Conservation (phyloP, 371 early-diverging fungal genomes). For the Cokeromyces recurvatus region DNA sequence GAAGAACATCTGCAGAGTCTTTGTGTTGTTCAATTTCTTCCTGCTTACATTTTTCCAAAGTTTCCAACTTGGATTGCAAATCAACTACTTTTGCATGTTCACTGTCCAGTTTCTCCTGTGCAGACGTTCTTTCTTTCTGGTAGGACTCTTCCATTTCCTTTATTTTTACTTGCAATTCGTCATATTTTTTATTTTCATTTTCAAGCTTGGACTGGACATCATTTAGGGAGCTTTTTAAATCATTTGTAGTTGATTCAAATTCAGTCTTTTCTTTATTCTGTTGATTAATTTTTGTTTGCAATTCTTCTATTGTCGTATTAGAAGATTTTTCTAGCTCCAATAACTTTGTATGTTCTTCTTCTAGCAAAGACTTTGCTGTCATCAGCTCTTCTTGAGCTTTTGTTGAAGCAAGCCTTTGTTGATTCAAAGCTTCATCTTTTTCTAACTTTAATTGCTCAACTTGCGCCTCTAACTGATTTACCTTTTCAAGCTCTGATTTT, state of each 20-base stretch:
- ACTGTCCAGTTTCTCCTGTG: not conserved
- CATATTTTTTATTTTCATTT: not conserved
- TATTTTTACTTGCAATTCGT: not conserved
- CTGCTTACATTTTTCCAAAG: not conserved
- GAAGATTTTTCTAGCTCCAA: no score
- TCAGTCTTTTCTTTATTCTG: not conserved
- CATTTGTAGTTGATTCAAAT: not conserved
- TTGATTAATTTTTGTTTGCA: no score
- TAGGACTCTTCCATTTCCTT: not conserved
- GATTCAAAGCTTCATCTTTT: not conserved
- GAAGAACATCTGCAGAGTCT: no score
- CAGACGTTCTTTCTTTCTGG: no score
- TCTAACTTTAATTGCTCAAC: not conserved
- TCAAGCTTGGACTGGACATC: not conserved
- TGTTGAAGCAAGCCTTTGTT: no score
- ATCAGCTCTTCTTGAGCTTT: not conserved
- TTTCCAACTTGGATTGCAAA: conserved; percentile 1
- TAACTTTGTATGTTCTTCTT: not conserved
- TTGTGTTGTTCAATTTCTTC: conserved; percentile 1
- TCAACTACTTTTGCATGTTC: not conserved
- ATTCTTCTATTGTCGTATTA: no score
- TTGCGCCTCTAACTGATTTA: not conserved
- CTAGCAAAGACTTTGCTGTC: not conserved
- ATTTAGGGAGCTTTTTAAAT: no score
- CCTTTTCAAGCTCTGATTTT: conserved; percentile 4